These are phyloP conservation scores for Yarrowia deformans DNA, from an alignment of 805 yeast genomes.

Conservation along the genomic window DNA sequence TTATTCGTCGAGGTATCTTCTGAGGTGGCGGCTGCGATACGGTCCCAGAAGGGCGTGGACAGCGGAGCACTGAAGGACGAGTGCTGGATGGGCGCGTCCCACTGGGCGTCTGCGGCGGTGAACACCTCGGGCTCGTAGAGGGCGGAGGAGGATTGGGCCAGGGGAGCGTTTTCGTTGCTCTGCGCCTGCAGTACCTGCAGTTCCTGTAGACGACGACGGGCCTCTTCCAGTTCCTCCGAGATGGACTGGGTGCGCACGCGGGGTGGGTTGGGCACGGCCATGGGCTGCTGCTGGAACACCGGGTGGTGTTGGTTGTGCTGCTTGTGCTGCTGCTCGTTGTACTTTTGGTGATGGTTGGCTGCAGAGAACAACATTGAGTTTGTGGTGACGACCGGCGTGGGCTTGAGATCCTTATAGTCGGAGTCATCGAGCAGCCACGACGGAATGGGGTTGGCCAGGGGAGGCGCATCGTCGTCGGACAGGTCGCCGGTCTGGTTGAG, in stretches of 20 bases:
- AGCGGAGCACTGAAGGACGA: conserved; percentile 26
- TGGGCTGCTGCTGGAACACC: not conserved
- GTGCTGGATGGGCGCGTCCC: conserved; percentile 26
- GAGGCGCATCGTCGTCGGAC: not conserved
- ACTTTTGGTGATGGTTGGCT: not conserved
- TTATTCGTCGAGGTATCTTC: not conserved
- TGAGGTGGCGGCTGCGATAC: not conserved
- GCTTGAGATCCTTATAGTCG: conserved; percentile 13
- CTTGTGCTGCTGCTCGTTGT: not conserved
- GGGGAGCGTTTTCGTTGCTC: conserved; percentile 19
- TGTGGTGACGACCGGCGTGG: conserved; percentile 6
- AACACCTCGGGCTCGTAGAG: conserved; percentile 29
- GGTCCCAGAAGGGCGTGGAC: conserved; percentile 25
- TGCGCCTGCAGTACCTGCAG: conserved; percentile 5
- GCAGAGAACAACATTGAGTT: not conserved
- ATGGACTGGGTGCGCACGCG: conserved; percentile 6
- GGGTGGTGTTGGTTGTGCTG: too few species aligned
- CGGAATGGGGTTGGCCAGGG: conserved; percentile 20
- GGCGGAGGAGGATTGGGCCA: not conserved
- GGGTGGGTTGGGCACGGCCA: not conserved
- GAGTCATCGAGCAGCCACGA: conserved; percentile 24
- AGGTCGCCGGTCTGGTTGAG: not conserved
- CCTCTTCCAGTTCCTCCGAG: conserved; percentile 13
- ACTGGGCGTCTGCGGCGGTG: conserved; percentile 12
- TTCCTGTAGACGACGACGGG: conserved; percentile 14